Conservation (phyloP, 2,329 filamentous ascomycete genomes). For the Thelonectria rubi region DNA sequence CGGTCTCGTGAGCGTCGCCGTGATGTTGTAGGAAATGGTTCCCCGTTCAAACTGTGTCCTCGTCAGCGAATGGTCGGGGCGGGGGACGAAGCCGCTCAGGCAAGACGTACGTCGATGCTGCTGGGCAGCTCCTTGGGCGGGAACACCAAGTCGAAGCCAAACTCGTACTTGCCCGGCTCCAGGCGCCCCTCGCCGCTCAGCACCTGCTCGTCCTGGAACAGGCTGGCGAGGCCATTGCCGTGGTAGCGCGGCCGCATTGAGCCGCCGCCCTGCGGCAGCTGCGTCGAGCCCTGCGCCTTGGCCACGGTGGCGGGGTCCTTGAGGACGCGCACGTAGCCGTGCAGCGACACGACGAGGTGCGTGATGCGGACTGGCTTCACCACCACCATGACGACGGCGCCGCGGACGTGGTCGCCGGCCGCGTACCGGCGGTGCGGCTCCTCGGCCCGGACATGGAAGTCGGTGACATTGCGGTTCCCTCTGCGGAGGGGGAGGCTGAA, state of each 20-base stretch:
- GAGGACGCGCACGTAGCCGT: slow-evolving; percentile 82
- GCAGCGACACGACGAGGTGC: slow-evolving; percentile 79
- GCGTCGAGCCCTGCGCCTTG: slow-evolving; percentile 58
- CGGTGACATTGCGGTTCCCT: slow-evolving; percentile 72
- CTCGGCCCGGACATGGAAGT: slow-evolving; percentile 80
- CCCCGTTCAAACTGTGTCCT: slow-evolving; percentile 85
- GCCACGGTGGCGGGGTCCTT: slow-evolving; percentile 70
- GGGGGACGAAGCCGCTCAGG: background rate
- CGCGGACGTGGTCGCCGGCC: slow-evolving; percentile 78
- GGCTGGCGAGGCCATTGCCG: slow-evolving; percentile 79
- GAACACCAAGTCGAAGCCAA: slow-evolving; percentile 79
- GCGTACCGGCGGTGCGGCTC: slow-evolving; percentile 81
- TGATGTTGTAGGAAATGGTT: slow-evolving; percentile 90
- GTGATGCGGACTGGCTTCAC: slow-evolving; percentile 80
- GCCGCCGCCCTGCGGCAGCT: slow-evolving; percentile 51
- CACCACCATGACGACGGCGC: slow-evolving; percentile 76
- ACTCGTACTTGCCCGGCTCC: slow-evolving; percentile 79
- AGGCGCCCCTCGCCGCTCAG: slow-evolving; percentile 81
- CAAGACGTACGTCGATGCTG: slow-evolving; percentile 84
- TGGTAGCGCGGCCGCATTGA: slow-evolving; percentile 65
- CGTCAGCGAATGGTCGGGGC: slow-evolving; percentile 22
- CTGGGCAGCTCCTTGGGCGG: slow-evolving; percentile 78
- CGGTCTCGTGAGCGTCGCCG: slow-evolving; percentile 87
- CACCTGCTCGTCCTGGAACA: slow-evolving; percentile 85
- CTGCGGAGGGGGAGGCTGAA: slow-evolving; percentile 61